Conservation (phyloP, 352 stramenopile species). For the Elongisporangium undulatum region DNA sequence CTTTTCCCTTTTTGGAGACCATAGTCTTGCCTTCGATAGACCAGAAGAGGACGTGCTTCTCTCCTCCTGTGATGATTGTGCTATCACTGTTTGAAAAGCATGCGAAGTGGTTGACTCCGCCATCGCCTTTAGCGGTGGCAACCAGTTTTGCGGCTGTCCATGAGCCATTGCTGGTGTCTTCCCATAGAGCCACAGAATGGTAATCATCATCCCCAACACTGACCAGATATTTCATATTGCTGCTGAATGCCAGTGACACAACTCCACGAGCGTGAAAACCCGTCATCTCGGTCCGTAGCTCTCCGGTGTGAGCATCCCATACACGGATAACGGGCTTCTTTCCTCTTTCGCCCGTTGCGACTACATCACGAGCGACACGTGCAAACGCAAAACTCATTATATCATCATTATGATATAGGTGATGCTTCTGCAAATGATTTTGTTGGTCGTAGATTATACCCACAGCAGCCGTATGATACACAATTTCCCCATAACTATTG, state of each 20-base stretch:
- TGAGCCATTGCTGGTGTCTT: constrained; percentile 55
- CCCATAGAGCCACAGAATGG: constrained; percentile 76
- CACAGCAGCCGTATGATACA: constrained; percentile 86
- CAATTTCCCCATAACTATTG: constrained; percentile 66
- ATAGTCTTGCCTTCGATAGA: constrained; percentile 50
- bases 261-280: constrained; percentile 71
- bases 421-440: constrained; percentile 77
- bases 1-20: constrained; percentile 42
- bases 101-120: constrained; percentile 50
- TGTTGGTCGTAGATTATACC: constrained; percentile 76
- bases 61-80: constrained; percentile 49
- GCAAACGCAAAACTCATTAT: constrained; percentile 83
- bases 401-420: constrained; percentile 82
- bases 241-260: constrained; percentile 60
- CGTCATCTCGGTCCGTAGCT: constrained; percentile 52
- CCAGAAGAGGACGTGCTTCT: constrained; percentile 74
- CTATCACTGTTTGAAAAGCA: constrained; percentile 30
- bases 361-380: constrained; percentile 43
- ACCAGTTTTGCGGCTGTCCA: constrained; percentile 51
- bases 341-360: constrained; percentile 84
- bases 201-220: constrained; percentile 80
- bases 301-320: constrained; percentile 80
- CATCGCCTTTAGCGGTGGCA: constrained; percentile 47
- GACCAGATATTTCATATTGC: constrained; percentile 49
- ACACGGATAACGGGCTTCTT: constrained; percentile 73